Conservation (phyloP, 179 eudicot genomes). For the Beta macrorhiza region DNA sequence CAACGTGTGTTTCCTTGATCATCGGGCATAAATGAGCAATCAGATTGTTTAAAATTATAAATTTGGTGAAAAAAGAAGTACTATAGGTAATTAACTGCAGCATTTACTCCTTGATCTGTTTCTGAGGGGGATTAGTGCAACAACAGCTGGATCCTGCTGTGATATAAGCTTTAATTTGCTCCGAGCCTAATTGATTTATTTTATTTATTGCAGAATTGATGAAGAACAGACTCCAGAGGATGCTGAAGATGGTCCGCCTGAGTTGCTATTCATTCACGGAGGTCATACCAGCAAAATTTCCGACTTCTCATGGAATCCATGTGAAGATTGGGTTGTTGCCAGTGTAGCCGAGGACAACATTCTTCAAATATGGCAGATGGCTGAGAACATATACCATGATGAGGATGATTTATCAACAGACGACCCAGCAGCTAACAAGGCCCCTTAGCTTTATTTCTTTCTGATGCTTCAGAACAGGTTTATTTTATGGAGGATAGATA, state of each 20-base stretch:
- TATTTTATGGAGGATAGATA: background rate
- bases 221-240: constrained; percentile 79
- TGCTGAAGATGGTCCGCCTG: constrained; percentile 90
- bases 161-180: background rate
- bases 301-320: constrained; percentile 93
- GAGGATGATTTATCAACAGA: constrained; percentile 75
- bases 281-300: constrained; percentile 94
- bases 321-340: constrained; percentile 88
- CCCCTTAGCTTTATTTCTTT: constrained; percentile 21
- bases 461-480: background rate
- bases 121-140: background rate
- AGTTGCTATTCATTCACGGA: constrained; percentile 83
- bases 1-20: background rate
- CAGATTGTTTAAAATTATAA: background rate
- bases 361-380: constrained; percentile 97
- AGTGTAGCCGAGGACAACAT: constrained; percentile 94
- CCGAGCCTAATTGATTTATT: background rate
- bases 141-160: background rate
- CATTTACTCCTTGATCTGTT: background rate
- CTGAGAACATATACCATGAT: constrained; percentile 84
- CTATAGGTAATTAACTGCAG: background rate
- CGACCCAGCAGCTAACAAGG: constrained; percentile 34
- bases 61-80: background rate
- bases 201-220: constrained; percentile 50
- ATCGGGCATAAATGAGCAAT: background rate